Conservation (phyloP, 805 yeast genomes). For the Kazachstania bromeliacearum region DNA sequence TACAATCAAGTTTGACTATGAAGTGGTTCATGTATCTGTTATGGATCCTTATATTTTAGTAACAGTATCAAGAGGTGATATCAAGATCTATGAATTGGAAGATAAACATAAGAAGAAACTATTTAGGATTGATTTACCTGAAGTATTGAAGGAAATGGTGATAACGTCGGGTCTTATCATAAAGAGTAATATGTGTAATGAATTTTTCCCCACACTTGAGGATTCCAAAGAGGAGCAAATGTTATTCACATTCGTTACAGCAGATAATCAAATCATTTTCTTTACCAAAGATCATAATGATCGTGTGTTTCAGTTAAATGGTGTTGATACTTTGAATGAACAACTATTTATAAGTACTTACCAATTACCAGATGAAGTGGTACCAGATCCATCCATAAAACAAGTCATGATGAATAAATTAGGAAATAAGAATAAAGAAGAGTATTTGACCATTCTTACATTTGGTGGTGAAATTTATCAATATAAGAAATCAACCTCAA, state of each 20-base stretch:
- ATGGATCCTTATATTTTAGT: conserved; percentile 55
- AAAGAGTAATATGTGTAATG: conserved; percentile 38
- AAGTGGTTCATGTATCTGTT: conserved; percentile 54
- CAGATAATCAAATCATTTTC: conserved; percentile 62
- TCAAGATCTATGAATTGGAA: conserved; percentile 44
- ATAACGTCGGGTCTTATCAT: conserved; percentile 63
- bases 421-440: conserved; percentile 54
- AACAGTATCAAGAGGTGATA: conserved; percentile 62
- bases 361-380: conserved; percentile 29
- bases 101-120: conserved; percentile 28
- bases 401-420: conserved; percentile 54
- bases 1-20: conserved; percentile 46
- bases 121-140: conserved; percentile 31
- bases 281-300: conserved; percentile 45
- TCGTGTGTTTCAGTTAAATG: conserved; percentile 31
- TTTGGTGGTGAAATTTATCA: conserved; percentile 71
- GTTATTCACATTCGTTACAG: conserved; percentile 59
- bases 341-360: conserved; percentile 32
- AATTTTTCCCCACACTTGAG: conserved; percentile 26
- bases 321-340: conserved; percentile 31
- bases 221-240: conserved; percentile 25
- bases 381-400: conserved; percentile 67
- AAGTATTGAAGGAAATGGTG: conserved; percentile 36
- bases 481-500: conserved; percentile 41
- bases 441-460: conserved; percentile 61